Evolutionary conservation across 495 filamentous ascomycete genomes (phyloP), one percentile per base, ranked within the genome.

Genomic region (Aspergillus cavernicola): DNA sequence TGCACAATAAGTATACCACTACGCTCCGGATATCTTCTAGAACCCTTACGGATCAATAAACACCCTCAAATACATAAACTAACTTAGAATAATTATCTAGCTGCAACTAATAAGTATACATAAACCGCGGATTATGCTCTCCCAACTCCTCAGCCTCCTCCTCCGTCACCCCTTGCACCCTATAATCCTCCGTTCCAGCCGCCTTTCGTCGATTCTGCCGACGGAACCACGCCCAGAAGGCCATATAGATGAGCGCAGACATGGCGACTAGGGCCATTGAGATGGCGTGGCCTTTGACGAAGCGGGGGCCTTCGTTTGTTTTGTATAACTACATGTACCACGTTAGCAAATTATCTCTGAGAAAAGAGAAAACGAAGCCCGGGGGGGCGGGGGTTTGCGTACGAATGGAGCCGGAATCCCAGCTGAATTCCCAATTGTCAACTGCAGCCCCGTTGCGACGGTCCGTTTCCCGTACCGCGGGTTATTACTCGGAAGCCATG

Each of bases 351-450:
- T 20, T 7, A 36, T 26, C 32, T 24, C n/a, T n/a, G n/a, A n/a
- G n/a, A n/a, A n/a, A n/a, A n/a, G n/a, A n/a, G n/a, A n/a, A n/a
- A n/a, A n/a, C n/a, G n/a, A n/a, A n/a, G n/a, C n/a, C n/a, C n/a
- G n/a, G 12, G 10, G 1, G 4, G 45, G 33, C 7, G 9, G 19
- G 19, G 5, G 9, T 28, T 7, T 1, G 47, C 52, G 22, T 13
- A 54, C 52, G n/a, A 54, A 54, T 32, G 52, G 52, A 38, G 52
- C 52, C 13, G 43, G 43, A 26, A 62, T 62, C 0, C 60, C 60
- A 0, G 79, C 81, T 15, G 71, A 75, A 45, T 84, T 85, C 0
- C 76, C 82, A 15, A 84, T 69, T 0, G 81, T 87, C 20, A 80
- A 74, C 43, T 84, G 79, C 23, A 84, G 54, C 1, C 81, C 81